These are phyloP conservation scores for Serpula lacrymans DNA, from an alignment of 768 basidiomycete species.

Conservation along the genomic window DNA sequence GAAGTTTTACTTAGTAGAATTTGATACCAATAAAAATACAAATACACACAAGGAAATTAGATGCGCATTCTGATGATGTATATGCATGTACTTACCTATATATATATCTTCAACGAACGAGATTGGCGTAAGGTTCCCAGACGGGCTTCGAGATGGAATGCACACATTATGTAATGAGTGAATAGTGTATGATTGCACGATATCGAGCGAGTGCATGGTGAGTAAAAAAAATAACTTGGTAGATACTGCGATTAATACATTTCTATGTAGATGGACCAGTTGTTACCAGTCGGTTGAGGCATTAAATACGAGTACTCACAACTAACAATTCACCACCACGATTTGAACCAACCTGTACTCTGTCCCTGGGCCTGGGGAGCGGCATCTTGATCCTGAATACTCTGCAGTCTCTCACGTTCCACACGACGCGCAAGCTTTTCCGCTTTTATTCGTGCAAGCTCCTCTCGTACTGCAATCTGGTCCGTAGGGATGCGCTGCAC, in stretches of 20 bases:
- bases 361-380: constrained; percentile 10
- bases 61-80: no score
- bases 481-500: constrained; percentile 61
- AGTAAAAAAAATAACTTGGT: no score
- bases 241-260: constrained; percentile 30
- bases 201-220: no score
- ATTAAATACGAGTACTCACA: neutral
- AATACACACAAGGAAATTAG: neutral
- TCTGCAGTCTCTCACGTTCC: constrained; percentile 41
- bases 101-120: no score
- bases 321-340: constrained; percentile 15
- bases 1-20: constrained; percentile 4
- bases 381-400: constrained; percentile 24
- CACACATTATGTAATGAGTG: no score
- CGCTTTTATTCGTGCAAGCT: constrained; percentile 69
- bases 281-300: no score
- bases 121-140: no score
- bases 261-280: constrained; percentile 37
- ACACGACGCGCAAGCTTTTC: constrained; percentile 46
- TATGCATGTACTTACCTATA: no score
- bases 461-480: constrained; percentile 60
- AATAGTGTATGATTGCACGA: no score
- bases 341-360: constrained; percentile 25
- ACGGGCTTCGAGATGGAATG: no score
- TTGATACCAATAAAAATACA: constrained; percentile 15